Conservation (phyloP, 2,329 filamentous ascomycete genomes). For the Aspergillus pseudotamarii region DNA sequence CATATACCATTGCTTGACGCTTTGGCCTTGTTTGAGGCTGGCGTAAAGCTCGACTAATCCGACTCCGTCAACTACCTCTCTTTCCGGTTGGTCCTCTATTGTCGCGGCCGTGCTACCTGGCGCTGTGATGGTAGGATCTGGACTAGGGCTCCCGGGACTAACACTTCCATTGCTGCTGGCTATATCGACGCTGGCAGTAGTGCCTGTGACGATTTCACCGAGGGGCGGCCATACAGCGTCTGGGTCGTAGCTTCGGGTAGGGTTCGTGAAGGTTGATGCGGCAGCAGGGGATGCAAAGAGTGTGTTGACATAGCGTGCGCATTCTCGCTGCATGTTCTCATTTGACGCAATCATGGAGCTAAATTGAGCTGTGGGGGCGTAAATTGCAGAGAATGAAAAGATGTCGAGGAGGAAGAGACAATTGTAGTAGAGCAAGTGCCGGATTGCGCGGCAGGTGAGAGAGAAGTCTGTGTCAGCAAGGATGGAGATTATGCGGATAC, state of each 20-base stretch:
- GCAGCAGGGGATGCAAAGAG: conserved; percentile 40
- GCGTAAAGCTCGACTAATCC: conserved; percentile 79
- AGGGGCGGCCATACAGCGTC: conserved; percentile 50
- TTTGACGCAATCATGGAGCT: conserved; percentile 75
- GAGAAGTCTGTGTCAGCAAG: conserved; percentile 84
- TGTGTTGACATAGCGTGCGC: conserved; percentile 76
- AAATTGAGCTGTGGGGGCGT: conserved; percentile 79
- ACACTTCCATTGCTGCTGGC: conserved; percentile 17
- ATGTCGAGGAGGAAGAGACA: conserved; percentile 89
- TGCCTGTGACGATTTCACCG: conserved; percentile 27
- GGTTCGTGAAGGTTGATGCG: conserved; percentile 20
- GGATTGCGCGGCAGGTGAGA: conserved; percentile 81
- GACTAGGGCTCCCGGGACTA: conserved; percentile 15
- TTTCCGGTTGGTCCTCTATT: conserved; percentile 8
- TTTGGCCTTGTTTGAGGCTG: conserved; percentile 78
- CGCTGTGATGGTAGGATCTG: conserved; percentile 15
- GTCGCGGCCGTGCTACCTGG: conserved; percentile 12
- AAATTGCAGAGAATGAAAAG: conserved; percentile 91
- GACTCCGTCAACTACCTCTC: conserved; percentile 44
- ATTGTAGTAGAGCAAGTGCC: conserved; percentile 91
- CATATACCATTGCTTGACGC: conserved; percentile 84
- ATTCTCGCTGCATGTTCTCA: conserved; percentile 80
- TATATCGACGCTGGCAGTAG: conserved; percentile 16
- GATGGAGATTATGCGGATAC: conserved; percentile 82
- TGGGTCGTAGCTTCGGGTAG: conserved; percentile 28